Evolutionary conservation across 2,329 filamentous ascomycete genomes (phyloP).

Genomic region (Chaetomium sp.): DNA sequence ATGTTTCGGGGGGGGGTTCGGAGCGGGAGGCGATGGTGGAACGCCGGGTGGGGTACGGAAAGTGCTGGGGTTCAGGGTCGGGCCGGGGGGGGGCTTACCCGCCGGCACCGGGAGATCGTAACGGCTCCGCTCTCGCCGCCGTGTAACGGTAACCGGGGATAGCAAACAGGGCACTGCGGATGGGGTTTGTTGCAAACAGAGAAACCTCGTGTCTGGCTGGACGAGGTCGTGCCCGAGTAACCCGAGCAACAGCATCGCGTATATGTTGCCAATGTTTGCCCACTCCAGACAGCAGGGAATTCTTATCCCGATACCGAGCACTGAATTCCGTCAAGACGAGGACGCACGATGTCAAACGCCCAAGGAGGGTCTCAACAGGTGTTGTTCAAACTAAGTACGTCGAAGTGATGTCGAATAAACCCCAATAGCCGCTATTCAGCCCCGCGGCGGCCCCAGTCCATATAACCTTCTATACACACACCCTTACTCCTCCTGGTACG

Average conservation of each 20-base stretch:
- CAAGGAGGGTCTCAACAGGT: not conserved
- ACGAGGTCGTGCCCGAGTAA: not conserved
- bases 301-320: not conserved
- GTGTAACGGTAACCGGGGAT: not conserved
- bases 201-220: not conserved
- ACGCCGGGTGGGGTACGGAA: not conserved
- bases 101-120: not conserved
- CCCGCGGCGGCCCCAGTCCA: not conserved
- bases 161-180: not conserved
- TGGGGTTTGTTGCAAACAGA: not conserved
- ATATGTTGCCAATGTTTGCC: slow-evolving; percentile 14
- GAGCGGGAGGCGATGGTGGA: not conserved
- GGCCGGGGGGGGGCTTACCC: not conserved
- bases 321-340: not conserved
- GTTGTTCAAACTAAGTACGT: slow-evolving; percentile 19
- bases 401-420: slow-evolving; percentile 6
- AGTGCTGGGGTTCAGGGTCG: not conserved
- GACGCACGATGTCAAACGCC: not conserved
- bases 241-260: not conserved
- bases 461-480: not conserved
- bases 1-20: not conserved
- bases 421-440: not conserved
- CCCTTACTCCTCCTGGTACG: slow-evolving; percentile 74
- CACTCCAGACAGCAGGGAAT: slow-evolving; percentile 7
- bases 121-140: not conserved